Base-by-base conservation (phyloP, 345 rosid genomes). In the Nasturtium officinale region DNA sequence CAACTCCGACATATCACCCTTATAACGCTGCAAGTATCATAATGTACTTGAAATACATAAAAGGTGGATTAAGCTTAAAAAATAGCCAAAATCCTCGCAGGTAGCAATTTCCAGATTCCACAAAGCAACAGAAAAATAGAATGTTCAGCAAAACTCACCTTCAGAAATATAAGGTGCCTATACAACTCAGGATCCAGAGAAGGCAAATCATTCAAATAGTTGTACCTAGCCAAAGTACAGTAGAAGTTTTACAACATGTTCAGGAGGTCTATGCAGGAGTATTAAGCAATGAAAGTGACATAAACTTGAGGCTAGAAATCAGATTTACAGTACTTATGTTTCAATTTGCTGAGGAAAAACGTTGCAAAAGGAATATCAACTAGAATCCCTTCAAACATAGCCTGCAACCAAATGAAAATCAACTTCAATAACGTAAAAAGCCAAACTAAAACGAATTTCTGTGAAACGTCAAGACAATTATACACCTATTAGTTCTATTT, bases 281-380 rank as follows among this genome's bases (percentile, higher is more conserved):
- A 7, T 46, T 58, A 63, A 76, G 33, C 18, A 53, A 54, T 54
- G 35, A 38, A 68, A 42, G 12, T 30, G 62, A 51, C 38, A 61
- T 38, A 37, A 66, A 54, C 61, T 46, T 42, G 61, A 62, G 17
- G 58, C 43, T 47, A 42, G 71, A 67, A 47, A 42, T 64, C 57
- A 57, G 40, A 53, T 28, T 56, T 30, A 69, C 30, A 18, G 61
- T 87, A 95, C 99, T 92, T 95, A 53, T 83, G 96, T 72, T 91
- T 95, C 76, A 95, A 77, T 82, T 95, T 95, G 94, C 98, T 95
- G 88, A 95, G 85, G 85, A 95, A 95, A 88, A 95, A 95, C 53
- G 98, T 90, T 55, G 99, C 97, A 72, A 95, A 95, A 65, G 99
- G 99, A 72, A 95, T 88, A 74, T 95, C 99, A 79, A 95, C 98